Percentiles rank a stretch among this genome's conserved stretches.
phyloP scores from a whole-genome alignment of 2,329 filamentous ascomycete genomes.

The Blastomyces percursus region DNA sequence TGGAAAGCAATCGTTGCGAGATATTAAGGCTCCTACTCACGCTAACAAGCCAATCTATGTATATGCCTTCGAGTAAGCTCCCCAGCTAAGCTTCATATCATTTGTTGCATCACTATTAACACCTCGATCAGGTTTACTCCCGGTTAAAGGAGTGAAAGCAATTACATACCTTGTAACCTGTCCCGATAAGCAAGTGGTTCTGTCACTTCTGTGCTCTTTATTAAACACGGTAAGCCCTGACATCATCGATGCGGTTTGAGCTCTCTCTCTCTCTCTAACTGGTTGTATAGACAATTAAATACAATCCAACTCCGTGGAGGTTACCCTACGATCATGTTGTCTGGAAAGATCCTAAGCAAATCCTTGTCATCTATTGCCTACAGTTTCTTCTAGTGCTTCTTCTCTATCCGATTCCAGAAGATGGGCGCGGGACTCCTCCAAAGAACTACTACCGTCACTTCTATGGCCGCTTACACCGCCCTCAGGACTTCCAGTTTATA shows the following conservation, averaged over 20 bases:
- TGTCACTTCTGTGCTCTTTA: conserved; percentile 83
- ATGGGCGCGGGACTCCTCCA: conserved; percentile 49
- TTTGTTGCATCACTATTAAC: conserved; percentile 8
- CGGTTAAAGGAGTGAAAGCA: conserved; percentile 69
- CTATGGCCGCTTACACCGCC: conserved; percentile 75
- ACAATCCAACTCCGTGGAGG: conserved; percentile 87
- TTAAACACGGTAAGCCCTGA: conserved; percentile 69
- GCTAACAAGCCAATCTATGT: conserved; percentile 84
- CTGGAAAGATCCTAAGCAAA: conserved; percentile 81
- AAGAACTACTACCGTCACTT: conserved; percentile 96
- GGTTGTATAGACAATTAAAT: conserved; percentile 66
- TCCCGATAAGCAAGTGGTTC: conserved; percentile 78
- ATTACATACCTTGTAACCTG: conserved; percentile 84
- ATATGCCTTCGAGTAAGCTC: conserved; percentile 60
- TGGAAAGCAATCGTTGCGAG: conserved; percentile 86
- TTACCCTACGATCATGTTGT: conserved; percentile 89
- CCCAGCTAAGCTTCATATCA: neutral
- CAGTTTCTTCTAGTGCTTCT: conserved; percentile 80
- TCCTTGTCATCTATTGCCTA: conserved; percentile 80
- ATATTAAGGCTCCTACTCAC: conserved; percentile 77
- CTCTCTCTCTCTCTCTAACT: conserved; percentile 5
- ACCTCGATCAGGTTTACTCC: conserved; percentile 47
- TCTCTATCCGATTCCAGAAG: conserved; percentile 78
- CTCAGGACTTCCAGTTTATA: conserved; percentile 95
- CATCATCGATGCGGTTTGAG: neutral